These are phyloP conservation scores for Cryphonectria parasitica DNA, from an alignment of 2,329 filamentous ascomycete genomes.

Conservation along the genomic window DNA sequence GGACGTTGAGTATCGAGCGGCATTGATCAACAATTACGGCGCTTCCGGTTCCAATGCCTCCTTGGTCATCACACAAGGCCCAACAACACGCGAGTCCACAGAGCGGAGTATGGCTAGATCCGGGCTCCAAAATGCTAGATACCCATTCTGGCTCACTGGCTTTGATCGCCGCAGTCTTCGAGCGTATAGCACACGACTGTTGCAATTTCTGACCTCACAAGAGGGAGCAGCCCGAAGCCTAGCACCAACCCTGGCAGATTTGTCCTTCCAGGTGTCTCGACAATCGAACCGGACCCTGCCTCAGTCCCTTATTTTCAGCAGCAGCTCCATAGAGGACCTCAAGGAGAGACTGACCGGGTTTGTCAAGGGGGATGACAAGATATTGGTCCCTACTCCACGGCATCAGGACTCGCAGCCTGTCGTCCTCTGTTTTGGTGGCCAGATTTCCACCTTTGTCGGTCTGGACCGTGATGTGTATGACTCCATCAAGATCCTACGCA, in stretches of 20 bases:
- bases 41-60: constrained; percentile 39
- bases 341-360: constrained; percentile 30
- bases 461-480: constrained; percentile 40
- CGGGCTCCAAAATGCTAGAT: background rate
- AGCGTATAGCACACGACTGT: background rate
- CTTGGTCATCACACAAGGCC: constrained; percentile 29
- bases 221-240: background rate
- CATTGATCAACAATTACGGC: constrained; percentile 44
- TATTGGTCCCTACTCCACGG: constrained; percentile 31
- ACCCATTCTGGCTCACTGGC: constrained; percentile 13
- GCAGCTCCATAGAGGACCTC: constrained; percentile 35
- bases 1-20: constrained; percentile 28
- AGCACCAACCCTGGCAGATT: constrained; percentile 34
- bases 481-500: constrained; percentile 31
- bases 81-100: background rate
- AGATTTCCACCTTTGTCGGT: constrained; percentile 38
- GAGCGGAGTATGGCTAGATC: background rate
- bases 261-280: constrained; percentile 40
- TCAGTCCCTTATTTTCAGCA: constrained; percentile 34
- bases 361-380: constrained; percentile 3
- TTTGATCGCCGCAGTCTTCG: background rate
- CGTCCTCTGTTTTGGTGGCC: constrained; percentile 23
- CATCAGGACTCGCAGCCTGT: constrained; percentile 4
- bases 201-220: background rate
- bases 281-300: constrained; percentile 37